Evolutionary conservation across 1,284 basidiomycete genomes (phyloP).

Genomic region (Pseudomicrostroma phylloplanum): DNA sequence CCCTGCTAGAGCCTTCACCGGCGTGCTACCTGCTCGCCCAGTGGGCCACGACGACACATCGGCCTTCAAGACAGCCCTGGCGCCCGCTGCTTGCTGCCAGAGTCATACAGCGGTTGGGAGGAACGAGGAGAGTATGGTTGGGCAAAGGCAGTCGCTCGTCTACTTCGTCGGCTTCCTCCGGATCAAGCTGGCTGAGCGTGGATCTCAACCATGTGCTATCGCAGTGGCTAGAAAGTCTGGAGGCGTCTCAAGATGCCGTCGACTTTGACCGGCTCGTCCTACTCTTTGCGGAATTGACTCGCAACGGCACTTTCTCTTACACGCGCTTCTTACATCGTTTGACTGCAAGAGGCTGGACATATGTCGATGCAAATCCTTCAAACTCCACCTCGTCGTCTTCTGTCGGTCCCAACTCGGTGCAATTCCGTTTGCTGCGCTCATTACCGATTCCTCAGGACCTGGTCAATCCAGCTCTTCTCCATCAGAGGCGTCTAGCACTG

Average conservation of each 20-base stretch:
- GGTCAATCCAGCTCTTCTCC: conserved; percentile 18
- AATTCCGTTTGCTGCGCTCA: conserved; percentile 35
- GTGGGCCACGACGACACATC: too few species aligned
- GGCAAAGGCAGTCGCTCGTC: too few species aligned
- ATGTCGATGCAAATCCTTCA: conserved; percentile 52
- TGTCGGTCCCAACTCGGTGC: conserved; percentile 17
- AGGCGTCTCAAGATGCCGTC: not conserved
- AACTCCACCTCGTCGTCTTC: not conserved
- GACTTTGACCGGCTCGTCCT: conserved; percentile 59
- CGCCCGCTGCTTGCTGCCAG: too few species aligned
- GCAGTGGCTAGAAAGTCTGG: not conserved
- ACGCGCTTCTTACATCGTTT: conserved; percentile 75
- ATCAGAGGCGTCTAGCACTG: conserved; percentile 40
- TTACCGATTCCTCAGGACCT: conserved; percentile 32
- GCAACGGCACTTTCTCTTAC: conserved; percentile 72
- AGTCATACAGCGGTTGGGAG: too few species aligned
- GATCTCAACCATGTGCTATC: too few species aligned
- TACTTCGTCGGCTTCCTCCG: too few species aligned
- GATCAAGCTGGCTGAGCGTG: too few species aligned
- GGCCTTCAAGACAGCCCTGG: too few species aligned
- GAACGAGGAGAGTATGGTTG: too few species aligned
- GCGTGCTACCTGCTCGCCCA: too few species aligned
- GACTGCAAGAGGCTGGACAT: conserved; percentile 63
- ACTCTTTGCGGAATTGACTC: conserved; percentile 72
- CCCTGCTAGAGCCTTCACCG: too few species aligned